These are phyloP conservation scores for Amaranthus cruentus DNA, from an alignment of 148 eudicot genomes.

Conservation along the genomic window DNA sequence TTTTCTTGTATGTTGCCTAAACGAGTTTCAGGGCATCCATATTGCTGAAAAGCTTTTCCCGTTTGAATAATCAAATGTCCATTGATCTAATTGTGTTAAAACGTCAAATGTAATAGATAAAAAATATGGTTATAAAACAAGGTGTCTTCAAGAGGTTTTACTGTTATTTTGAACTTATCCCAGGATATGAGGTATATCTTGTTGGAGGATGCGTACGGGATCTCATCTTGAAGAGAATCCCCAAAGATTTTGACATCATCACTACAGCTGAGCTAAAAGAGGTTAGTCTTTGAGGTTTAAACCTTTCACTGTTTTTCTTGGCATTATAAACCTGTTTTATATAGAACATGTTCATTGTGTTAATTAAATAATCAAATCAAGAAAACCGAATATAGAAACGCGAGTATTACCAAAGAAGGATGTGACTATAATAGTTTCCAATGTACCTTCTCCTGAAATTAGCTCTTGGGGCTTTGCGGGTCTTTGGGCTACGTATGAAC, in stretches of 20 bases:
- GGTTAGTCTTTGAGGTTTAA: slow-evolving; percentile 13
- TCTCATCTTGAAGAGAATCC: slow-evolving; percentile 29
- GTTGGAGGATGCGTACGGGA: slow-evolving; percentile 34
- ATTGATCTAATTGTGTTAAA: not conserved
- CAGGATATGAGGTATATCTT: slow-evolving; percentile 30
- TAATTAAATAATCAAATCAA: not conserved
- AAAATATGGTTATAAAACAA: no score
- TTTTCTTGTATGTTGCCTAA: not conserved
- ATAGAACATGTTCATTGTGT: not conserved
- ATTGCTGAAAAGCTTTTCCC: not conserved
- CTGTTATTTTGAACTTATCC: not conserved
- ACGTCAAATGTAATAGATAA: no score
- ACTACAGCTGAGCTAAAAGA: slow-evolving; percentile 28
- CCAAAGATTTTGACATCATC: slow-evolving; percentile 31
- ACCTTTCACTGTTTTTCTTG: not conserved
- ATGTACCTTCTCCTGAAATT: no score
- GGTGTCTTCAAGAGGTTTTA: not conserved
- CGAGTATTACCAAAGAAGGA: not conserved
- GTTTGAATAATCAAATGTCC: not conserved
- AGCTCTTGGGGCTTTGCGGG: no score
- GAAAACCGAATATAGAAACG: not conserved
- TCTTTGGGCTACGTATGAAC: no score
- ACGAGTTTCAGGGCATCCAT: not conserved
- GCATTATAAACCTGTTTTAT: not conserved
- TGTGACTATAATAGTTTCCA: no score